Conservation (phyloP, 2,329 filamentous ascomycete species). For the Teratosphaeria viscida region DNA sequence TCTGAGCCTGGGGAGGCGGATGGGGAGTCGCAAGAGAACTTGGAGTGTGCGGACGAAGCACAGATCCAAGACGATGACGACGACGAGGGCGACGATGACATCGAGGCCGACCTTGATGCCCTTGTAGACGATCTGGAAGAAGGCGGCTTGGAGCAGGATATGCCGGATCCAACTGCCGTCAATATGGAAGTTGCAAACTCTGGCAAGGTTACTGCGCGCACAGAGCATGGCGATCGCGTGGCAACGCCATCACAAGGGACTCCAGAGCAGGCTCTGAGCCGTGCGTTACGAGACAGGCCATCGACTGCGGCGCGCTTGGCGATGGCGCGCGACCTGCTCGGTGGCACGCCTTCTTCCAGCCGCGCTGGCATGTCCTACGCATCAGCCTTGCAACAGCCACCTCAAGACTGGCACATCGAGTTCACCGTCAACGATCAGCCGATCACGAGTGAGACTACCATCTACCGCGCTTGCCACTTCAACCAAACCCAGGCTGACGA, state of each 20-base stretch:
- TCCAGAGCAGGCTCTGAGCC: slow-evolving; percentile 11
- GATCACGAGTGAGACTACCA: slow-evolving; percentile 83
- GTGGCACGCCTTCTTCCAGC: slow-evolving; percentile 37
- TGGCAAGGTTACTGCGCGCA: slow-evolving; percentile 80
- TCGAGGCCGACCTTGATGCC: slow-evolving; percentile 58
- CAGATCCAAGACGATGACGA: slow-evolving; percentile 67
- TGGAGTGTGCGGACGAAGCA: slow-evolving; percentile 91
- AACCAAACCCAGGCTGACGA: slow-evolving; percentile 54
- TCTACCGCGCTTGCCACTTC: slow-evolving; percentile 86
- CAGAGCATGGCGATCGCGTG: slow-evolving; percentile 82
- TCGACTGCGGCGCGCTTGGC: slow-evolving; percentile 23
- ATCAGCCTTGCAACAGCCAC: slow-evolving; percentile 65
- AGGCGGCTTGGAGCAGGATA: slow-evolving; percentile 61
- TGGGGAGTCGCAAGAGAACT: slow-evolving; percentile 50
- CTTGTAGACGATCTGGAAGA: slow-evolving; percentile 88
- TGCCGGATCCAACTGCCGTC: slow-evolving; percentile 75
- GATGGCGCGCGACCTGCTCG: slow-evolving; percentile 25
- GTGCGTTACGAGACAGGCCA: slow-evolving; percentile 12
- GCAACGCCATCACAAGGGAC: slow-evolving; percentile 61
- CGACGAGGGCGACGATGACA: slow-evolving; percentile 45
- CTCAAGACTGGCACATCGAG: slow-evolving; percentile 95
- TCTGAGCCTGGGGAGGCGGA: slow-evolving; percentile 26
- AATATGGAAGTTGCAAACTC: slow-evolving; percentile 81
- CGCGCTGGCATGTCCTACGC: slow-evolving; percentile 63
- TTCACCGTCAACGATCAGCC: slow-evolving; percentile 79